Evolutionary conservation across 441 rosid species (phyloP).

Genomic region (Capsella rubella): DNA sequence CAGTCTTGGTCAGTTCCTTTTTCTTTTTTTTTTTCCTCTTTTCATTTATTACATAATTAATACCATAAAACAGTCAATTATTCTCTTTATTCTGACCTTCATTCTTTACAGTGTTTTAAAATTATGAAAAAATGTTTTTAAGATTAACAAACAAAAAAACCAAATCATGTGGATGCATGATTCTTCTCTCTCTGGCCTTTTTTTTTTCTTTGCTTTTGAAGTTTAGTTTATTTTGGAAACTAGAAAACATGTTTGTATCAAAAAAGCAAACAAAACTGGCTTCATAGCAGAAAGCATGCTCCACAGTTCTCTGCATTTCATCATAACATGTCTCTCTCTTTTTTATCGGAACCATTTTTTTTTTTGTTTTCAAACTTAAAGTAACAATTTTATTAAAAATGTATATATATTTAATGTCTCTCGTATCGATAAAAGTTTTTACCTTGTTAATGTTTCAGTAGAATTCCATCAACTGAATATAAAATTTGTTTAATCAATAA

Average conservation of each 20-base stretch:
- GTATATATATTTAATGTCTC: neutral
- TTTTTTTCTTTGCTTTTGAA: conserved; percentile 28
- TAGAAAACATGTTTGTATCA: conserved; percentile 35
- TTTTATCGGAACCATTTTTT: neutral
- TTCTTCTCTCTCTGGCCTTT: conserved; percentile 36
- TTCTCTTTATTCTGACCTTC: conserved; percentile 34
- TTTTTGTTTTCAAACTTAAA: neutral
- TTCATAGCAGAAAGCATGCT: conserved; percentile 44
- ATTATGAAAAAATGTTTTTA: neutral
- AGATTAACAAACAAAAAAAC: neutral
- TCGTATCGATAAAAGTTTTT: neutral
- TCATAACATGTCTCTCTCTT: conserved; percentile 50
- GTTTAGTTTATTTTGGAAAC: neutral
- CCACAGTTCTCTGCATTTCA: conserved; percentile 51
- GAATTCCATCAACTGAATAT: conserved; percentile 20
- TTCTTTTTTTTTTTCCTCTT: conserved; percentile 1
- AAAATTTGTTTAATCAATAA: neutral
- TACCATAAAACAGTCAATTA: conserved; percentile 37
- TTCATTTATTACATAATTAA: conserved; percentile 27
- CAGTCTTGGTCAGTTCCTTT: conserved; percentile 91
- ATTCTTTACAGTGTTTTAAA: conserved; percentile 8
- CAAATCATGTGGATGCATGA: conserved; percentile 44
- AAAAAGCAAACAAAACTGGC: conserved; percentile 54
- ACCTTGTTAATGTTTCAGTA: conserved; percentile 26
- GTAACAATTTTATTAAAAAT: neutral